Evolutionary conservation across 176 grass and related monocot genomes (phyloP).

Genomic region (Metroxylon sagu): DNA sequence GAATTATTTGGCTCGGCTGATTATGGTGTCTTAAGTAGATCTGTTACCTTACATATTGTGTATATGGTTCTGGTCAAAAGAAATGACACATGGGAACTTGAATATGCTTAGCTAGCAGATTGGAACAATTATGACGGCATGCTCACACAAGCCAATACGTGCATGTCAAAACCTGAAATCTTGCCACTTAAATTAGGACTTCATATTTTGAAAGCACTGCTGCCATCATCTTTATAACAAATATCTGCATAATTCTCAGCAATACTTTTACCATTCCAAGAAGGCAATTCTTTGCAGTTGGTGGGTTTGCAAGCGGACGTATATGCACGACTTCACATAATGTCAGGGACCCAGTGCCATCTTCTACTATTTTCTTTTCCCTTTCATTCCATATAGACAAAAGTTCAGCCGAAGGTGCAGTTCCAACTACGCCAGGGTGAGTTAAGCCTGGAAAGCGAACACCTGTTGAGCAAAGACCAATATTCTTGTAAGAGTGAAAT

Average conservation of each 20-base stretch:
- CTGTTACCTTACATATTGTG: no score
- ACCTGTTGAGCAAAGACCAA: conserved; percentile 24
- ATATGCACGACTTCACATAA: conserved; percentile 79
- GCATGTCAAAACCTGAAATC: no score
- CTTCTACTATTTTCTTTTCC: conserved; percentile 64
- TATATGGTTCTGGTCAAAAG: no score
- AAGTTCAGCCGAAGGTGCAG: conserved; percentile 78
- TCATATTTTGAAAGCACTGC: neutral
- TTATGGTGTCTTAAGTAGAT: no score
- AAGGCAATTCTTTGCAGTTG: conserved; percentile 55
- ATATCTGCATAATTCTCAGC: neutral
- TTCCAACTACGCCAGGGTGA: conserved; percentile 80
- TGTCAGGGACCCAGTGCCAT: conserved; percentile 33
- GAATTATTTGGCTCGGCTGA: no score
- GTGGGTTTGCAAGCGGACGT: conserved; percentile 64
- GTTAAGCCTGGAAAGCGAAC: conserved; percentile 81
- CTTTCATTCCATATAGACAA: conserved; percentile 82
- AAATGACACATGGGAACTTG: no score
- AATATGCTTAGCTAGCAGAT: no score
- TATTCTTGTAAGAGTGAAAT: neutral
- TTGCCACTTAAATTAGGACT: neutral
- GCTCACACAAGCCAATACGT: no score
- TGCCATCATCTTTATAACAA: neutral
- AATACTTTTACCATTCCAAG: conserved; percentile 59
- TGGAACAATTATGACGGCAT: no score